These are phyloP conservation scores for Talaromyces trachyspermus DNA, from an alignment of 495 filamentous ascomycete genomes.

Conservation along the genomic window DNA sequence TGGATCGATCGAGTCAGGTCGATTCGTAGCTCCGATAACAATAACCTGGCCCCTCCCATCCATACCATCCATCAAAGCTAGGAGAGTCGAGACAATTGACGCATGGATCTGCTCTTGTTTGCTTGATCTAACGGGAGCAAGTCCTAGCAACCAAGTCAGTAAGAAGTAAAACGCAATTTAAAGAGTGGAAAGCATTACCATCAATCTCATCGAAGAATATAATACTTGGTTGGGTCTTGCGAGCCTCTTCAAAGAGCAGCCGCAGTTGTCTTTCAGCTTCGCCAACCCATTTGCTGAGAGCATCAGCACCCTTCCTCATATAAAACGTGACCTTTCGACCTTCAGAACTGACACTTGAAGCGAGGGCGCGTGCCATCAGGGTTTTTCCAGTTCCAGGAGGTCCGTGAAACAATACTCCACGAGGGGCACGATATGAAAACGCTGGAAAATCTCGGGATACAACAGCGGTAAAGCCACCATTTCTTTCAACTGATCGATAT, in stretches of 20 bases:
- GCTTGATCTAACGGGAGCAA: slow-evolving; percentile 90
- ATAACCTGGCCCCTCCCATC: slow-evolving; percentile 96
- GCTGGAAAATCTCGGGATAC: slow-evolving; percentile 90
- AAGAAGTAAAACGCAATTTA: neutral
- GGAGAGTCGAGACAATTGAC: slow-evolving; percentile 89
- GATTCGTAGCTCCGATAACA: slow-evolving; percentile 95
- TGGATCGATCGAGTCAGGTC: slow-evolving; percentile 96
- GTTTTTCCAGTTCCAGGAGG: slow-evolving; percentile 98
- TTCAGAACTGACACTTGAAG: slow-evolving; percentile 69
- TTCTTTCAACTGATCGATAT: slow-evolving; percentile 94
- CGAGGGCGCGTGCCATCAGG: slow-evolving; percentile 81
- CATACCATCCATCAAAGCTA: slow-evolving; percentile 99
- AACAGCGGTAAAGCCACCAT: slow-evolving; percentile 92
- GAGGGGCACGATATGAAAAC: slow-evolving; percentile 89
- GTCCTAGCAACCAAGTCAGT: slow-evolving; percentile 34
- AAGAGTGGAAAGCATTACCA: slow-evolving; percentile 40
- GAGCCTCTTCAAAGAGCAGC: slow-evolving; percentile 89
- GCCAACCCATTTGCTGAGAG: slow-evolving; percentile 96
- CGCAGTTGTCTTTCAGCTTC: slow-evolving; percentile 93
- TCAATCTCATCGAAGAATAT: slow-evolving; percentile 99
- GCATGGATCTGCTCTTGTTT: slow-evolving; percentile 99
- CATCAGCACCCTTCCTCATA: slow-evolving; percentile 97
- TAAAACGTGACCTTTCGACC: slow-evolving; percentile 95
- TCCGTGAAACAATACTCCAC: slow-evolving; percentile 93
- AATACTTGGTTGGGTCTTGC: slow-evolving; percentile 92